phyloP scores from a whole-genome alignment of 352 stramenopile species.

The Globisporangium abappressorium region DNA sequence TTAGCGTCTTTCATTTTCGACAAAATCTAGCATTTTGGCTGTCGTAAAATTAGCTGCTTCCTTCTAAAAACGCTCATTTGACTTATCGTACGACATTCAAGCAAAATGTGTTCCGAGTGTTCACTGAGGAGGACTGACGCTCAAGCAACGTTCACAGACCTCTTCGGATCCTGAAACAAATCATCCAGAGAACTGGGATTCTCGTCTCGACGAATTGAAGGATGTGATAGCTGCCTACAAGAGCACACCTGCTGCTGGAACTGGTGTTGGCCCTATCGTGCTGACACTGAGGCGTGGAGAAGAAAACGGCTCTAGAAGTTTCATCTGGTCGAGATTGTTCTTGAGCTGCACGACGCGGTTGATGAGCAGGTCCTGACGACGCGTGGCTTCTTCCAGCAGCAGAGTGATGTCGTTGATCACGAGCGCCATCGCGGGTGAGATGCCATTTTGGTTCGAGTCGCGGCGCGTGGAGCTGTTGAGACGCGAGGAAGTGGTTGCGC shows the following conservation, averaged over 20 bases:
- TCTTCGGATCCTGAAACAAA: too few species aligned
- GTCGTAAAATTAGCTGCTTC: too few species aligned
- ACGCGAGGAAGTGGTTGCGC: slow-evolving; percentile 33
- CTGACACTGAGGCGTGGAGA: not conserved
- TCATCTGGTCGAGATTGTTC: slow-evolving; percentile 30
- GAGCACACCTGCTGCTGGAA: not conserved
- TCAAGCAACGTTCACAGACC: too few species aligned
- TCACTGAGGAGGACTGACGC: too few species aligned
- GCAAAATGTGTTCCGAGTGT: too few species aligned
- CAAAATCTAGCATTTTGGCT: too few species aligned
- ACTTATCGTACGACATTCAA: too few species aligned
- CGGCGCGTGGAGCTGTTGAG: slow-evolving; percentile 33
- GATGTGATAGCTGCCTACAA: not conserved
- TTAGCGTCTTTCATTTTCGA: too few species aligned
- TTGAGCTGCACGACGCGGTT: slow-evolving; percentile 36
- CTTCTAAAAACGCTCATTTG: too few species aligned
- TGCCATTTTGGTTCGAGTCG: slow-evolving; percentile 16
- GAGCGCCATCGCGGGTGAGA: slow-evolving; percentile 39
- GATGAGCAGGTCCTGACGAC: slow-evolving; percentile 44
- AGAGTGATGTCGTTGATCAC: slow-evolving; percentile 40
- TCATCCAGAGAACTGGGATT: too few species aligned
- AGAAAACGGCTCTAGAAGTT: not conserved
- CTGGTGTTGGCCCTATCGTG: not conserved
- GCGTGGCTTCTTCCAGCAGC: slow-evolving; percentile 42
- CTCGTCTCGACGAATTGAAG: not conserved